These are phyloP conservation scores for Phaeosphaeriaceae sp. DNA, from an alignment of 2,329 filamentous ascomycete species.

Conservation along the genomic window DNA sequence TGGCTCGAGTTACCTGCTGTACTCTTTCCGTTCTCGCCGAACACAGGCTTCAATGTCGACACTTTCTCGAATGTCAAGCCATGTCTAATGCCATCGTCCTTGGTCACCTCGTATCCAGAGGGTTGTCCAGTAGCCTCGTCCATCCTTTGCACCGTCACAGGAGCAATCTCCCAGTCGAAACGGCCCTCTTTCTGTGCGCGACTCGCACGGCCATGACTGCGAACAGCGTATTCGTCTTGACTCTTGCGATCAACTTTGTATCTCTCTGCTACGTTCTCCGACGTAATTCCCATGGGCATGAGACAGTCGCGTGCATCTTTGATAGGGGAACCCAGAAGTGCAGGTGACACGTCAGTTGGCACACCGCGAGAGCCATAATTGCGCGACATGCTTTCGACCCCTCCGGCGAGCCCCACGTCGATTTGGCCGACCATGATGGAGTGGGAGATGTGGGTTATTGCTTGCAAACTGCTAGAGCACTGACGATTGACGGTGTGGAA, in stretches of 20 bases:
- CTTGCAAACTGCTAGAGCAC: slow-evolving; percentile 95
- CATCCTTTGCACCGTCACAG: slow-evolving; percentile 80
- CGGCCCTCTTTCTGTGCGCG: slow-evolving; percentile 84
- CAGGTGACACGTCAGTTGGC: slow-evolving; percentile 73
- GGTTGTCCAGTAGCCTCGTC: slow-evolving; percentile 71
- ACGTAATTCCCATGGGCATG: slow-evolving; percentile 98
- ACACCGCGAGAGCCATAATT: slow-evolving; percentile 84
- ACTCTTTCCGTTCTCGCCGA: slow-evolving; percentile 85
- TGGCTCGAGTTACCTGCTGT: slow-evolving; percentile 87
- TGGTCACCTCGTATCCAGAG: slow-evolving; percentile 77
- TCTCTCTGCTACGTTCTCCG: slow-evolving; percentile 90
- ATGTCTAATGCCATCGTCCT: slow-evolving; percentile 88
- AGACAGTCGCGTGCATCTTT: slow-evolving; percentile 85
- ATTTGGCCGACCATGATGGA: slow-evolving; percentile 82
- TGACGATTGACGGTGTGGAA: slow-evolving; percentile 89
- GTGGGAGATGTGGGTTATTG: slow-evolving; percentile 91
- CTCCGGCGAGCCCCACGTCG: slow-evolving; percentile 83
- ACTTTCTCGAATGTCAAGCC: slow-evolving; percentile 85
- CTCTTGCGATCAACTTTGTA: slow-evolving; percentile 79
- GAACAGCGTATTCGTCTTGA: slow-evolving; percentile 86
- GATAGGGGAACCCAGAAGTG: slow-evolving; percentile 73
- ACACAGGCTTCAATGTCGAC: slow-evolving; percentile 84
- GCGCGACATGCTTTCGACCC: slow-evolving; percentile 87
- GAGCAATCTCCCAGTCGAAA: slow-evolving; percentile 92
- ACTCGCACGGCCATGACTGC: slow-evolving; percentile 87